Conservation (phyloP, 2,329 filamentous ascomycete genomes). For the Bisporella sp. region DNA sequence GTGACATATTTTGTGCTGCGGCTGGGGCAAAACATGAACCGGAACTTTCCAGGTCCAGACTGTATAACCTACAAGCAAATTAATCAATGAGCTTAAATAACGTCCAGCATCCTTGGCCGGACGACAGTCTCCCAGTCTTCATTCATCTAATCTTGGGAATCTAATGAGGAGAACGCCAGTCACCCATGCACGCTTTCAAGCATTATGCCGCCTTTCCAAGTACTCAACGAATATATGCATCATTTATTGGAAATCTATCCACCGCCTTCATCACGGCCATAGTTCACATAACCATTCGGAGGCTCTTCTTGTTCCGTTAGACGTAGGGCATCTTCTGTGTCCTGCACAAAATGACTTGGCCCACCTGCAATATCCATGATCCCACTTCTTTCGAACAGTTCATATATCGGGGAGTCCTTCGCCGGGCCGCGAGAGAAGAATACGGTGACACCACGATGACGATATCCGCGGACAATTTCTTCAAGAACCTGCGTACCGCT, state of each 20-base stretch:
- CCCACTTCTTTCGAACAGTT: conserved; percentile 68
- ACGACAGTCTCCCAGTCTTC: no score
- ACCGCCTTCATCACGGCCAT: conserved; percentile 16
- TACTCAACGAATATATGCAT: no score
- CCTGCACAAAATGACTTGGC: conserved; percentile 67
- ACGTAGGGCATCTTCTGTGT: conserved; percentile 77
- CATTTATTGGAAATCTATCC: neutral
- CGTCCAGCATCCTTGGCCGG: no score
- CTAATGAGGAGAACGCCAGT: no score
- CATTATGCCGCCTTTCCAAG: no score
- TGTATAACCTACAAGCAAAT: no score
- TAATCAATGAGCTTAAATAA: no score
- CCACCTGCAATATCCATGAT: conserved; percentile 83
- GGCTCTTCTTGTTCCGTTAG: conserved; percentile 63
- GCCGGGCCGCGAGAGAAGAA: conserved; percentile 59
- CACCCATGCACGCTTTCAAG: no score
- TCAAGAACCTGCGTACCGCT: conserved; percentile 85
- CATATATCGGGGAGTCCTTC: conserved; percentile 39
- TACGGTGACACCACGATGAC: conserved; percentile 67
- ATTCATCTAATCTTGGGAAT: no score
- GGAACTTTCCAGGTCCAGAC: no score
- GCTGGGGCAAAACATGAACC: no score
- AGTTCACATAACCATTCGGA: conserved; percentile 14
- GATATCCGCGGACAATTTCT: conserved; percentile 80
- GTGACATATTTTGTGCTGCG: no score